phyloP scores from a whole-genome alignment of 2,329 filamentous ascomycete species.

The Nemania sp. region DNA sequence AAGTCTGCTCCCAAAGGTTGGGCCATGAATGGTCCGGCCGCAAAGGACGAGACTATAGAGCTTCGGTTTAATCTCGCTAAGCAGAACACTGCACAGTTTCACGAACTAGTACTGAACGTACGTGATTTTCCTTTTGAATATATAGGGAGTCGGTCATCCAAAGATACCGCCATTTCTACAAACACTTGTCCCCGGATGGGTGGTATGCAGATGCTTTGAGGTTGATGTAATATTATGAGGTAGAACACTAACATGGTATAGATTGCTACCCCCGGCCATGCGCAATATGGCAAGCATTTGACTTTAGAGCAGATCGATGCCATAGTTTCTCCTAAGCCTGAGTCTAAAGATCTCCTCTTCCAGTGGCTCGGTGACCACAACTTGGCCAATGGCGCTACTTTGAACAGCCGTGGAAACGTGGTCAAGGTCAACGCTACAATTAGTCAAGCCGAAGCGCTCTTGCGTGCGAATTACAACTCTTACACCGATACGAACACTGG shows the following conservation, averaged over 20 bases:
- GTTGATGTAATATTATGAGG: too few species aligned
- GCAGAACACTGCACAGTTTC: slow-evolving; percentile 30
- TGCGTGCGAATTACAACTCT: slow-evolving; percentile 16
- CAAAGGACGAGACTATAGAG: slow-evolving; percentile 23
- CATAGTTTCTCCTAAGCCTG: slow-evolving; percentile 20
- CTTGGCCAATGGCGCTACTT: slow-evolving; percentile 17
- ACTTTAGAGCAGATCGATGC: slow-evolving; percentile 28
- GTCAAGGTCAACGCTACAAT: slow-evolving; percentile 28
- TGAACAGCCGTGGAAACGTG: slow-evolving; percentile 20
- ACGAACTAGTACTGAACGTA: slow-evolving; percentile 30
- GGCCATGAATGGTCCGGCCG: slow-evolving; percentile 17
- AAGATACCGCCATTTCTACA: too few species aligned
- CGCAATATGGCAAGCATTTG: slow-evolving; percentile 29
- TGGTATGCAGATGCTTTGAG: too few species aligned
- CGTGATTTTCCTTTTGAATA: background rate
- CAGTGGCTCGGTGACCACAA: slow-evolving; percentile 29
- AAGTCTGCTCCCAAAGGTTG: slow-evolving; percentile 23
- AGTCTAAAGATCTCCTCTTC: slow-evolving; percentile 29
- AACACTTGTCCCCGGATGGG: too few species aligned
- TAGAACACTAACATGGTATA: background rate
- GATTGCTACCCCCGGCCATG: slow-evolving; percentile 32
- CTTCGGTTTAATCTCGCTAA: slow-evolving; percentile 28
- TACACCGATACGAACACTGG: slow-evolving; percentile 26
- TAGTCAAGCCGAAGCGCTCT: slow-evolving; percentile 23
- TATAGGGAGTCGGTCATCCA: too few species aligned